phyloP scores from a whole-genome alignment of 257 asterid genomes.

The Solanum paucissectum region DNA sequence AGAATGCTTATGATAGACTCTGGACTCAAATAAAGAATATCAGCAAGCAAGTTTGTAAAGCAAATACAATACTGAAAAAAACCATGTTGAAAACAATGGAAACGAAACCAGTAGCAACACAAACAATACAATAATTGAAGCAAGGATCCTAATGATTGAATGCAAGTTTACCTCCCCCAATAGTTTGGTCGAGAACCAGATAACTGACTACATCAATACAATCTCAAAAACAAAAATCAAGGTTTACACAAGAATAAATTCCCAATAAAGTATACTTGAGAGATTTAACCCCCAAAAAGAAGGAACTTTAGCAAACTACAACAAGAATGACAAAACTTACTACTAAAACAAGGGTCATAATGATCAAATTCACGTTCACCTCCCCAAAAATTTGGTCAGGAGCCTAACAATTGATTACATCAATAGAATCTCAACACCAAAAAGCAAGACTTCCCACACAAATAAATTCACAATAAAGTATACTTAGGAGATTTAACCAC shows the following conservation, averaged over 20 bases:
- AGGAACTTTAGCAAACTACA: neutral
- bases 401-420: slow-evolving; percentile 11
- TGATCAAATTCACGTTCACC: slow-evolving; percentile 17
- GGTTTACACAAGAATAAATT: neutral
- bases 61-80: neutral
- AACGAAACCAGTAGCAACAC: neutral
- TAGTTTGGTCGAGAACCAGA: slow-evolving; percentile 52
- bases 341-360: neutral
- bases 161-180: slow-evolving; percentile 47
- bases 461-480: neutral
- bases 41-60: neutral
- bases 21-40: neutral
- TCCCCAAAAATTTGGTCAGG: slow-evolving; percentile 26
- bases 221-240: neutral
- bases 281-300: neutral
- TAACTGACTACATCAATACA: neutral
- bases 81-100: neutral
- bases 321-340: neutral
- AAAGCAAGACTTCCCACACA: neutral
- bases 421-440: neutral
- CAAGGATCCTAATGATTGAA: neutral
- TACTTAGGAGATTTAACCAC: neutral
- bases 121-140: neutral
- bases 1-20: neutral
- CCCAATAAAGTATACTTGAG: neutral